Evolutionary conservation across 768 basidiomycete genomes (phyloP).

Genomic region (Rhodosporidiobolus sp.): DNA sequence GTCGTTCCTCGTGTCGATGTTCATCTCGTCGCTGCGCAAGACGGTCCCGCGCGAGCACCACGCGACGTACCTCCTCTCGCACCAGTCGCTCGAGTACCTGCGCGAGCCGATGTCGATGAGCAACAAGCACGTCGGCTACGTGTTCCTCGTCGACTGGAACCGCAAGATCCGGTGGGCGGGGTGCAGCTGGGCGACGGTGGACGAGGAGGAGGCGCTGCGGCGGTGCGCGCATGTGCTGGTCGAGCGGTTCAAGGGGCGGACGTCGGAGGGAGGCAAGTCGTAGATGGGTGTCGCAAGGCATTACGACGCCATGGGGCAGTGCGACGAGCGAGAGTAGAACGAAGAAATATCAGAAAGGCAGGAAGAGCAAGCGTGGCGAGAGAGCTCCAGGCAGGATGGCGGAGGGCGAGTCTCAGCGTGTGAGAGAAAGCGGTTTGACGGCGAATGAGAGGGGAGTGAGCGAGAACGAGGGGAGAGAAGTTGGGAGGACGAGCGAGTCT

Average conservation of each 20-base stretch:
- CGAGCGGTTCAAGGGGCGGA: constrained; percentile 40
- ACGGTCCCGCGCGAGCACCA: constrained; percentile 65
- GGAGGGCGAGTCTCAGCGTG: too few species aligned
- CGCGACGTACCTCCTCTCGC: constrained; percentile 71
- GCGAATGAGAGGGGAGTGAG: too few species aligned
- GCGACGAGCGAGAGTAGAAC: too few species aligned
- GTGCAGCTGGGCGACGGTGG: constrained; percentile 72
- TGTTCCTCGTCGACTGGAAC: constrained; percentile 83
- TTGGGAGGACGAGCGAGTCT: too few species aligned
- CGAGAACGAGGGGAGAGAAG: too few species aligned
- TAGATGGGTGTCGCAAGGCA: background rate
- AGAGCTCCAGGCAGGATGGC: too few species aligned
- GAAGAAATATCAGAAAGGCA: too few species aligned
- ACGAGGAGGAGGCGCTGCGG: constrained; percentile 68
- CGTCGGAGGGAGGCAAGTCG: background rate
- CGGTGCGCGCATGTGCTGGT: constrained; percentile 51
- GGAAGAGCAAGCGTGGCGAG: too few species aligned
- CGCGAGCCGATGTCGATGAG: constrained; percentile 80
- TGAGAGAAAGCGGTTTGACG: too few species aligned
- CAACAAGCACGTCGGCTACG: constrained; percentile 86
- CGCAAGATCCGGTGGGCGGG: constrained; percentile 87
- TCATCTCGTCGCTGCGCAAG: constrained; percentile 68
- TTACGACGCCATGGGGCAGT: background rate
- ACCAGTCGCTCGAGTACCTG: constrained; percentile 78
- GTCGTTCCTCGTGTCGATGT: constrained; percentile 80